phyloP scores from a whole-genome alignment of 345 rosid genomes.

The Gossypium anomalum region DNA sequence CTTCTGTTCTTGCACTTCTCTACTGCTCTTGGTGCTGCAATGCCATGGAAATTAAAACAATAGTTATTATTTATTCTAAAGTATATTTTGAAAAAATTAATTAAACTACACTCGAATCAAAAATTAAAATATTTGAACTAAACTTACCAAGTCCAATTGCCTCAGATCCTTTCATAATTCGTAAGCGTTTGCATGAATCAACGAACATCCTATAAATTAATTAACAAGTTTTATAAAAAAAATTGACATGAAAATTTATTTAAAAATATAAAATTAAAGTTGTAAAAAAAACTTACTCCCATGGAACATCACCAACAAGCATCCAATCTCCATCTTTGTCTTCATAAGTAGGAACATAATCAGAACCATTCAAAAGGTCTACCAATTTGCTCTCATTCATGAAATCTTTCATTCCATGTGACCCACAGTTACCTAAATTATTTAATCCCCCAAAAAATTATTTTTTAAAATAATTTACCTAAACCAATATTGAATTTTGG shows the following conservation, averaged over 20 bases:
- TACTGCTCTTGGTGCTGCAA: slow-evolving; percentile 69
- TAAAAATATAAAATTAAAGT: not conserved
- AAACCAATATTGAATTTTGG: not conserved
- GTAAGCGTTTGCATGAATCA: slow-evolving; percentile 65
- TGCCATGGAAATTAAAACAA: not conserved
- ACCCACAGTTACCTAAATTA: slow-evolving; percentile 55
- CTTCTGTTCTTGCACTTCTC: slow-evolving; percentile 81
- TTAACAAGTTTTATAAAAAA: too few species aligned
- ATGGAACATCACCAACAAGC: slow-evolving; percentile 94
- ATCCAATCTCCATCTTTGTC: slow-evolving; percentile 95
- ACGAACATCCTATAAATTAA: slow-evolving; percentile 56
- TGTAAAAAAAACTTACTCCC: slow-evolving; percentile 49
- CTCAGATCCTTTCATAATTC: slow-evolving; percentile 80
- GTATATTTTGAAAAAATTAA: too few species aligned
- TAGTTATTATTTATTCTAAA: not conserved
- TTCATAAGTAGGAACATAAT: slow-evolving; percentile 75
- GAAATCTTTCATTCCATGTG: slow-evolving; percentile 75
- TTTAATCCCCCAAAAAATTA: not conserved
- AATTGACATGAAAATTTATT: not conserved
- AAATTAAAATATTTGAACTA: too few species aligned
- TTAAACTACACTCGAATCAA: too few species aligned
- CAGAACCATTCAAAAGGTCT: slow-evolving; percentile 71
- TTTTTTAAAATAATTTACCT: not conserved
- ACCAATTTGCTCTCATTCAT: slow-evolving; percentile 79
- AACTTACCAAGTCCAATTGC: slow-evolving; percentile 75